These are phyloP conservation scores for Tilletiaria anomala DNA, from an alignment of 1,284 basidiomycete genomes.

Conservation along the genomic window DNA sequence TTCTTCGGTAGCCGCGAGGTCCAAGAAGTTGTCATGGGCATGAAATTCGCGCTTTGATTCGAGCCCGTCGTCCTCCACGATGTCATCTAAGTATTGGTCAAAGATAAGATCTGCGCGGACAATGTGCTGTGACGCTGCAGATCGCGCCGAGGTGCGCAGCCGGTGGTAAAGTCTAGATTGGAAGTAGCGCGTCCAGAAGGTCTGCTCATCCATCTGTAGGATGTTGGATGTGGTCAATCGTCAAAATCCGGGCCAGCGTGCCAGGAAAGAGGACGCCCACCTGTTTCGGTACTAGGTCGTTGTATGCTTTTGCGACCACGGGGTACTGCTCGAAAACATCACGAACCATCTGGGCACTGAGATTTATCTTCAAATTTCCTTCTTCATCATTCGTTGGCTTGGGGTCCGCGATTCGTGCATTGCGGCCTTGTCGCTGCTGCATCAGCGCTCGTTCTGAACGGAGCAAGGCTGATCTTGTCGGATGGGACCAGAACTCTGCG, in stretches of 20 bases:
- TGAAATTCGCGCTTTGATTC: constrained; percentile 61
- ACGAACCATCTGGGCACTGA: constrained; percentile 79
- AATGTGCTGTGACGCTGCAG: constrained; percentile 64
- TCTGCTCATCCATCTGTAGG: constrained; percentile 60
- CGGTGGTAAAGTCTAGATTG: constrained; percentile 85
- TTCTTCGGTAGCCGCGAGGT: constrained; percentile 73
- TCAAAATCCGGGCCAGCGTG: constrained; percentile 1
- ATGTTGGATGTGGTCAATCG: background rate
- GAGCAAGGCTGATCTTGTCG: constrained; percentile 24
- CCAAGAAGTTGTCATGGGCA: constrained; percentile 61
- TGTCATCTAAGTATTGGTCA: constrained; percentile 81
- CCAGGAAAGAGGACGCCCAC: constrained; percentile 45
- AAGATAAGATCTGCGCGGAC: constrained; percentile 85
- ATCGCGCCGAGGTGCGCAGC: constrained; percentile 79
- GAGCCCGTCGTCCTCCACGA: constrained; percentile 70
- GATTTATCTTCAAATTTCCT: constrained; percentile 59
- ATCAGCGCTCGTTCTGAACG: constrained; percentile 23
- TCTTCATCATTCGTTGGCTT: constrained; percentile 26
- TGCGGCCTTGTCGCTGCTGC: constrained; percentile 27
- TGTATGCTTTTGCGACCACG: constrained; percentile 77
- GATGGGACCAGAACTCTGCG: constrained; percentile 38
- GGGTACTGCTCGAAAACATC: constrained; percentile 98
- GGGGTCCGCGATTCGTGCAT: constrained; percentile 34
- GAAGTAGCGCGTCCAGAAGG: constrained; percentile 96
- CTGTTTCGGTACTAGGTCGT: constrained; percentile 75